A percentile compares a stretch with the other conserved stretches of the same genome.
Conservation (phyloP, 306 rosid genomes). For the Cicer yamashitae region DNA sequence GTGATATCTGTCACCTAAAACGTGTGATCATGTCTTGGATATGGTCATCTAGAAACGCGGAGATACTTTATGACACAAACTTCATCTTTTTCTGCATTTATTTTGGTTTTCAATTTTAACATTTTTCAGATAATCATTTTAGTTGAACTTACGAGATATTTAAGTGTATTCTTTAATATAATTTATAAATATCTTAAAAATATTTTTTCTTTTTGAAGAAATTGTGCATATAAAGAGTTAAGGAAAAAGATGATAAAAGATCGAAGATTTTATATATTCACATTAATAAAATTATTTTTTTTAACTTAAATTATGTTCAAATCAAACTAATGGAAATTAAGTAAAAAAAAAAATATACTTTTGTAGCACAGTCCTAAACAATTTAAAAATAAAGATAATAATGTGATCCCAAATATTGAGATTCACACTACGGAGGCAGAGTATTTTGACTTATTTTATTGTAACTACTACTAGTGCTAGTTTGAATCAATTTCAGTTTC, state of each 20-base stretch:
- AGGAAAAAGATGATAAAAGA: no score
- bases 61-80: not conserved
- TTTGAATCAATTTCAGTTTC: not conserved
- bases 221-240: no score
- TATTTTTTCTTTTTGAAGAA: no score
- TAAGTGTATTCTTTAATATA: no score
- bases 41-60: constrained; percentile 5
- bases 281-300: no score
- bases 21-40: constrained; percentile 28
- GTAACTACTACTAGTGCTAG: not conserved
- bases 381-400: not conserved
- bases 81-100: not conserved
- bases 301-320: no score
- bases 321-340: not conserved
- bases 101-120: not conserved
- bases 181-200: no score
- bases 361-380: not conserved
- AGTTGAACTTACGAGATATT: no score
- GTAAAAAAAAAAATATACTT: no score
- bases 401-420: not conserved
- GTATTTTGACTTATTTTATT: constrained; percentile 28
- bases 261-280: no score
- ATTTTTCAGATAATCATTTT: no score
- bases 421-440: not conserved
- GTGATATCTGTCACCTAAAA: constrained; percentile 30